Evolutionary conservation across 1,139 yeast species (phyloP).

Genomic region (Yamadazyma taylorii): DNA sequence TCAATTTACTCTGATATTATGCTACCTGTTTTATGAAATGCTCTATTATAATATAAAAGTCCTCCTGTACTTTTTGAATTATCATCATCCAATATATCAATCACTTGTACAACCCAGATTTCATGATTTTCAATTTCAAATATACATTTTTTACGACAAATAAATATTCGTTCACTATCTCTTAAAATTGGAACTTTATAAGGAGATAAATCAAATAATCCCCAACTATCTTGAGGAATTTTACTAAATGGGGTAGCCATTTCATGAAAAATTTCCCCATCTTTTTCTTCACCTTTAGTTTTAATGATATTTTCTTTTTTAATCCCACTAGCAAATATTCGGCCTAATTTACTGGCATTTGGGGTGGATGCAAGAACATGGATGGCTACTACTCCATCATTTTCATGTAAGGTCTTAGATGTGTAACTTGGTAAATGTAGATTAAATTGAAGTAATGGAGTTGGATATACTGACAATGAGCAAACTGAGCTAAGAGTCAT

Average conservation of each 20-base stretch:
- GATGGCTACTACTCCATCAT: constrained; percentile 57
- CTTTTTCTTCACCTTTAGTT: constrained; percentile 22
- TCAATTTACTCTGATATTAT: constrained; percentile 7
- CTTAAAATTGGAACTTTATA: constrained; percentile 55
- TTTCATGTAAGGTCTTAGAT: constrained; percentile 57
- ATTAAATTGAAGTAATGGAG: constrained; percentile 76
- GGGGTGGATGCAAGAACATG: constrained; percentile 67
- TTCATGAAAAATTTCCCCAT: constrained; percentile 45
- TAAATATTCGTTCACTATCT: constrained; percentile 59
- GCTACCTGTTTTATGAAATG: constrained; percentile 58
- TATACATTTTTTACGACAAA: constrained; percentile 58
- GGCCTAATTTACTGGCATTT: constrained; percentile 52
- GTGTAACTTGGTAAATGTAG: constrained; percentile 82
- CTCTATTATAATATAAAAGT: constrained; percentile 60
- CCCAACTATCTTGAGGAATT: constrained; percentile 30
- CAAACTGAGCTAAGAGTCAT: constrained; percentile 82
- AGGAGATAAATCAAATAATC: constrained; percentile 14
- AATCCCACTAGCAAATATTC: constrained; percentile 62
- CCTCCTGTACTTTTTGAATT: constrained; percentile 51
- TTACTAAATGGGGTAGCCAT: constrained; percentile 52
- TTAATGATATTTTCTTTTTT: constrained; percentile 21
- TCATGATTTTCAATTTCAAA: constrained; percentile 77
- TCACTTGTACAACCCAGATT: constrained; percentile 77
- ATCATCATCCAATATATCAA: constrained; percentile 39
- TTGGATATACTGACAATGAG: constrained; percentile 72